Evolutionary conservation across 2,329 filamentous ascomycete genomes (phyloP).

Genomic region (Microsporum ferrugineum): DNA sequence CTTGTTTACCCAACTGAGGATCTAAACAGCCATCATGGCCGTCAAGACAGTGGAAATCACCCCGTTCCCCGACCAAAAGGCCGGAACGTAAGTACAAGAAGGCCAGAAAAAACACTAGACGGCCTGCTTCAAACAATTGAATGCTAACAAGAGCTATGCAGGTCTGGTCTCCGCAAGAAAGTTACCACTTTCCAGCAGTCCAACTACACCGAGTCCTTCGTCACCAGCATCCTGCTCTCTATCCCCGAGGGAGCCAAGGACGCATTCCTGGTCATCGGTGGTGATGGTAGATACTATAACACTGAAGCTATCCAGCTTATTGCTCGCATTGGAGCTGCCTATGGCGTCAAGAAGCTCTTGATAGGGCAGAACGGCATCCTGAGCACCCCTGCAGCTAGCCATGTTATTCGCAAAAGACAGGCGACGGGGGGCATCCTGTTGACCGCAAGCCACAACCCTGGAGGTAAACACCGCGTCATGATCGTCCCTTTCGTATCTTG

Average conservation of each 20-base stretch:
- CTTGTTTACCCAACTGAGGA: background rate
- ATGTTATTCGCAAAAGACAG: constrained; percentile 87
- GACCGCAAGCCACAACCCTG: constrained; percentile 96
- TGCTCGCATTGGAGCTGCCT: constrained; percentile 90
- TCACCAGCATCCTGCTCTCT: constrained; percentile 85
- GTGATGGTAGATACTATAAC: constrained; percentile 95
- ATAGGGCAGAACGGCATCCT: constrained; percentile 94
- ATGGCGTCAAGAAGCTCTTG: constrained; percentile 97
- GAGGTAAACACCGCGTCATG: constrained; percentile 52
- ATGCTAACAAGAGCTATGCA: constrained; percentile 28
- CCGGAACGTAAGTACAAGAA: constrained; percentile 69
- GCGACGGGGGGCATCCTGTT: constrained; percentile 93
- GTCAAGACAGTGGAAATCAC: constrained; percentile 69
- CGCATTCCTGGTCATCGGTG: constrained; percentile 87
- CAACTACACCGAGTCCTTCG: constrained; percentile 92
- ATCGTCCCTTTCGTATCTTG: background rate
- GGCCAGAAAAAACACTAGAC: background rate
- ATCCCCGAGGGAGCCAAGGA: constrained; percentile 89
- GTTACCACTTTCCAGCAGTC: constrained; percentile 93
- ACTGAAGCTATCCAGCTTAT: constrained; percentile 93
- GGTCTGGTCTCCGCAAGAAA: constrained; percentile 97
- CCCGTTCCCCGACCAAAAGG: constrained; percentile 93
- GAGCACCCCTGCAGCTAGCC: constrained; percentile 89
- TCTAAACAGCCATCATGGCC: constrained; percentile 47
- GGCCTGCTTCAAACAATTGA: background rate